Evolutionary conservation across 441 rosid genomes (phyloP).

Genomic region (Melastoma candidum): DNA sequence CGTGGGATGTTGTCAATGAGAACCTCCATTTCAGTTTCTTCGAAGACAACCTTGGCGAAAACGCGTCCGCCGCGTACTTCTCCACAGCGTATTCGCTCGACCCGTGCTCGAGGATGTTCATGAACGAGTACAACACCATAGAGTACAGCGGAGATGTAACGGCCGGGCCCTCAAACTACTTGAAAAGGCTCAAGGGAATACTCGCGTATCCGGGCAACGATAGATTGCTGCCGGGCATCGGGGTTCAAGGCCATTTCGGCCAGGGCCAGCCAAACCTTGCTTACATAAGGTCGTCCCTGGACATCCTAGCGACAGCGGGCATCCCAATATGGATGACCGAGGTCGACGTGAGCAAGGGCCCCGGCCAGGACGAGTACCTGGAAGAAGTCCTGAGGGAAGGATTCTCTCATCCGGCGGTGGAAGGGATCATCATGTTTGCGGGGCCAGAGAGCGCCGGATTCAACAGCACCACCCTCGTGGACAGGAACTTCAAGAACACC

Average conservation of each 20-base stretch:
- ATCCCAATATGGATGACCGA: constrained; percentile 84
- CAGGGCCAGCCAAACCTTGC: constrained; percentile 44
- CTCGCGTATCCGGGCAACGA: constrained; percentile 35
- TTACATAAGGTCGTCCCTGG: constrained; percentile 62
- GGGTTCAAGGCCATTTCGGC: constrained; percentile 57
- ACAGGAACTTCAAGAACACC: constrained; percentile 35
- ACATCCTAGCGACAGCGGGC: constrained; percentile 46
- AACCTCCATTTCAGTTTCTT: constrained; percentile 64
- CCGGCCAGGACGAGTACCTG: constrained; percentile 34
- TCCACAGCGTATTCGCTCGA: constrained; percentile 34
- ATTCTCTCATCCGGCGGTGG: constrained; percentile 11
- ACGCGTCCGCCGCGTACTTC: constrained; percentile 44
- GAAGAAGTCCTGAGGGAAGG: constrained; percentile 12
- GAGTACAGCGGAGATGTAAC: constrained; percentile 30
- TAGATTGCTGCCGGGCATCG: constrained; percentile 38
- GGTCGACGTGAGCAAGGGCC: constrained; percentile 35
- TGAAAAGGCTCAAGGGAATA: constrained; percentile 34
- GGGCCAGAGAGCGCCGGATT: constrained; percentile 36
- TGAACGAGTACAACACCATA: constrained; percentile 74
- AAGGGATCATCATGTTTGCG: constrained; percentile 25
- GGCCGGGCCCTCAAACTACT: constrained; percentile 27
- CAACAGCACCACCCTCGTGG: constrained; percentile 39
- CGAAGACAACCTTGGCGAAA: constrained; percentile 51
- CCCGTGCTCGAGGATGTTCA: constrained; percentile 38
- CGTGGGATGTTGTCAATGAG: constrained; percentile 88